Percentiles rank a stretch among this genome's conserved stretches.
Evolutionary conservation across 768 basidiomycete genomes (phyloP).

Genomic region (Crassisporium funariophilum): DNA sequence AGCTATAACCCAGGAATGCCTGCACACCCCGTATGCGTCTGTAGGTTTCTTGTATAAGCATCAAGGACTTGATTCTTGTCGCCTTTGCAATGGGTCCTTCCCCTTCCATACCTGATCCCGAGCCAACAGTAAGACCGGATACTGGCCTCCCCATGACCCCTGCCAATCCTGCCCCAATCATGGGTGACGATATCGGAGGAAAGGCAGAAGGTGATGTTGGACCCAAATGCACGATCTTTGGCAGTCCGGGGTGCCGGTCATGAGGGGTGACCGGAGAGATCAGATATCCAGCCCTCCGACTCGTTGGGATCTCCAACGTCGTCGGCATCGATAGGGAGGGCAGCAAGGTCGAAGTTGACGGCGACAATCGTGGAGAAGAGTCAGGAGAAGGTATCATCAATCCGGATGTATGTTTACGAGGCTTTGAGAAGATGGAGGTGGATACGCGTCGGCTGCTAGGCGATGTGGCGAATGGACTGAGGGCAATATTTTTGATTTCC

Average conservation of each 20-base stretch:
- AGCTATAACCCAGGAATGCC: conserved; percentile 61
- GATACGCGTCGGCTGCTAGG: conserved; percentile 45
- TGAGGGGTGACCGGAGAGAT: conserved; percentile 29
- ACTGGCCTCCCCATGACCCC: conserved; percentile 10
- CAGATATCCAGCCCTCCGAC: conserved; percentile 33
- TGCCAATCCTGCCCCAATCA: conserved; percentile 17
- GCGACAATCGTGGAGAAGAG: conserved; percentile 42
- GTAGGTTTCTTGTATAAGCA: conserved; percentile 61
- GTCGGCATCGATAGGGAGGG: conserved; percentile 36
- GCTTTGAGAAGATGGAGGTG: conserved; percentile 58
- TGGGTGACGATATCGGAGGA: conserved; percentile 32
- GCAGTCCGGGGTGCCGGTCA: conserved; percentile 36
- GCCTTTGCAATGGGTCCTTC: conserved; percentile 31
- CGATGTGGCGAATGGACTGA: conserved; percentile 24
- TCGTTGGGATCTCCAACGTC: conserved; percentile 30
- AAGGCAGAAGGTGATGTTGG: conserved; percentile 44
- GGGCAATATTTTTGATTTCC: conserved; percentile 9
- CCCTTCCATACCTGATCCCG: conserved; percentile 4
- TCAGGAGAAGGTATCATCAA: conserved; percentile 43
- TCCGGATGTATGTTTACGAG: conserved; percentile 47
- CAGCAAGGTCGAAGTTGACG: conserved; percentile 31
- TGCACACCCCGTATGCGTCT: conserved; percentile 64
- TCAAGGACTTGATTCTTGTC: conserved; percentile 49
- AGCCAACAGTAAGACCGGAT: no score
- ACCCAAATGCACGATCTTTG: conserved; percentile 62